Evolutionary conservation across 2,329 filamentous ascomycete species (phyloP), one percentile per base, ranked within the genome.

Genomic region (Apiospora phragmitis): DNA sequence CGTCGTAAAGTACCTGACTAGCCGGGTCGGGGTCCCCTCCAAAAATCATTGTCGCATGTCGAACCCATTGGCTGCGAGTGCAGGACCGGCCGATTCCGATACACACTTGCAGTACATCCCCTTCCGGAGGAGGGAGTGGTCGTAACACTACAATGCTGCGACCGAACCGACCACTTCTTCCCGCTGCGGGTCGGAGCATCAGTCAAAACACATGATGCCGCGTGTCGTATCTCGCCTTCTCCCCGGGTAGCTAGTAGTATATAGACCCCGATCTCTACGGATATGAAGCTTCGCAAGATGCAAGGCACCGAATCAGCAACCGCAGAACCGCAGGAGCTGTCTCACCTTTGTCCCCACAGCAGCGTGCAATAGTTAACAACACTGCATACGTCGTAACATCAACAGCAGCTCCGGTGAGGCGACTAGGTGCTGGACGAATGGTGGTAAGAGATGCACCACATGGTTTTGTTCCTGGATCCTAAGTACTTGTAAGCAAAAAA

Each of bases 151-250:
- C 24, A 55, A 55, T 55, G 26, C 49, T 55, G 26, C 49, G 49
- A 55, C 49, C 49, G 26, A 11, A 11, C 24, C 49, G 43, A 59
- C 51, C 51, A 59, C 26, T 62, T n/a, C 55, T 38, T 62, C 55
- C 55, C 55, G 55, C 32, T 62, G 55, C 55, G 55, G 55, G 55
- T 62, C 55, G 55, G 55, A n/a, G 32, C 16, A 62, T n/a, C 55
- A 62, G 32, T 38, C 55, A 38, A 62, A 62, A 62, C 55, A 62
- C 32, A 62, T 62, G 55, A 62, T 62, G 32, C 55, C 32, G 55
- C 55, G 29, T 62, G 55, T 62, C 32, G 55, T 9, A 62, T 38
- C 29, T 62, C 32, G 18, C 18, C 21, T 38, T 35, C 47, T 49
- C 6, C 9, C 49, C 21, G 26, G 29, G 9, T 35, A 8, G 14